phyloP scores from a whole-genome alignment of 148 eudicot genomes.

The Rhododendron ferrugineum region DNA sequence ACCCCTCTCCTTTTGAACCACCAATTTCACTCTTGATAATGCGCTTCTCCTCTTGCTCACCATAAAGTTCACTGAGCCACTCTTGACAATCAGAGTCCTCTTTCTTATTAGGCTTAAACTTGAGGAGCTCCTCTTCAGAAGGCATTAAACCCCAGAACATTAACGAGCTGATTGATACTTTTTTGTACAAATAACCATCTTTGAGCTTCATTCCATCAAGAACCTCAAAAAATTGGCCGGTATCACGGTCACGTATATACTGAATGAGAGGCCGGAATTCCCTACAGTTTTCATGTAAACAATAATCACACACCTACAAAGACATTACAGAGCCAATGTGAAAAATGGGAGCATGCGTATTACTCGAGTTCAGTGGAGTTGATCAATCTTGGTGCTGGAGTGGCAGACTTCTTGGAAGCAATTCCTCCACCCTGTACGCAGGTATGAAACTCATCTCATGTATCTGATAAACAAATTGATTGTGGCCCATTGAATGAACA shows the following conservation, averaged over 20 bases:
- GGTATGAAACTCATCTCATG: neutral
- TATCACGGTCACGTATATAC: constrained; percentile 77
- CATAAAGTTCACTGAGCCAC: constrained; percentile 88
- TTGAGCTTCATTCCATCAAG: constrained; percentile 83
- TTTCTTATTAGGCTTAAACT: constrained; percentile 56
- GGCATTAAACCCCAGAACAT: constrained; percentile 68
- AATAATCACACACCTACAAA: constrained; percentile 1
- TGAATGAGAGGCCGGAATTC: constrained; percentile 91
- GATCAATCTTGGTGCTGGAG: constrained; percentile 73
- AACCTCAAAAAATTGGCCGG: constrained; percentile 61
- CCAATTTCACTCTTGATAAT: constrained; percentile 41
- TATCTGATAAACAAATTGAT: neutral
- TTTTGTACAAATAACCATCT: constrained; percentile 86
- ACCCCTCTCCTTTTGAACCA: constrained; percentile 74
- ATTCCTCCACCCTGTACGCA: constrained; percentile 71
- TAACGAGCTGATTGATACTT: constrained; percentile 65
- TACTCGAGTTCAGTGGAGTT: constrained; percentile 87
- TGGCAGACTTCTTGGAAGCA: constrained; percentile 43
- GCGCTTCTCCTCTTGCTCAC: constrained; percentile 54
- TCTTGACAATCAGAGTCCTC: constrained; percentile 61
- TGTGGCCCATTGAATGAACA: neutral
- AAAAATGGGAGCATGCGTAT: constrained; percentile 2
- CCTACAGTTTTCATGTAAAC: constrained; percentile 35
- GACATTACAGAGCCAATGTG: neutral
- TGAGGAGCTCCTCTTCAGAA: constrained; percentile 72